Conservation (phyloP, 1,284 basidiomycete species). For the Moesziomyces globuligerus region DNA sequence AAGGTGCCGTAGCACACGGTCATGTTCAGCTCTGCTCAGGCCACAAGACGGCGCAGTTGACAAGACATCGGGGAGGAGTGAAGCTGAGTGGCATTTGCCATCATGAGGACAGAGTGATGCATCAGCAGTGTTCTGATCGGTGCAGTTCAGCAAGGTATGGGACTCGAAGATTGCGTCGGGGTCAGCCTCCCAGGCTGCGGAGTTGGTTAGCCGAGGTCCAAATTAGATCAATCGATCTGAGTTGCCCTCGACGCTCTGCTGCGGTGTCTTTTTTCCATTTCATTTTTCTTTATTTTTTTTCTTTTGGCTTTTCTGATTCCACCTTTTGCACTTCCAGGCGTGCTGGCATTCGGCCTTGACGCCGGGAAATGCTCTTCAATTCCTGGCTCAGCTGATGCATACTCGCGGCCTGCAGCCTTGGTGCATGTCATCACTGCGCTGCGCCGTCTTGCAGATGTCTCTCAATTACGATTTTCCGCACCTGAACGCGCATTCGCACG, state of each 20-base stretch:
- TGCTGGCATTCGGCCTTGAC: background rate
- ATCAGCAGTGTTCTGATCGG: background rate
- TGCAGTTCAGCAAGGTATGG: too few species aligned
- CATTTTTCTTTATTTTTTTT: background rate
- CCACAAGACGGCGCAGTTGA: too few species aligned
- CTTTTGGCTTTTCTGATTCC: too few species aligned
- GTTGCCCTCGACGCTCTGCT: background rate
- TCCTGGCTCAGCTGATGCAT: too few species aligned
- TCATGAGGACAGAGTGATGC: background rate
- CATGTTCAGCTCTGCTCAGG: too few species aligned
- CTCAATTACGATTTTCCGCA: background rate
- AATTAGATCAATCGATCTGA: conserved; percentile 16
- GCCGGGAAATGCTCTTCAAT: background rate
- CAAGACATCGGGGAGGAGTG: too few species aligned
- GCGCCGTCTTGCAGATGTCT: background rate
- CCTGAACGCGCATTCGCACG: too few species aligned
- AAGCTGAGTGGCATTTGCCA: background rate
- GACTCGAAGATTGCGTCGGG: conserved; percentile 10
- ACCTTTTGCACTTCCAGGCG: background rate
- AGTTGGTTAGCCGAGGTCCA: conserved; percentile 34
- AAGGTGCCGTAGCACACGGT: too few species aligned
- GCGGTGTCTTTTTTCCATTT: background rate
- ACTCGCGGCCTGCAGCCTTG: too few species aligned
- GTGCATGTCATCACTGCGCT: background rate
- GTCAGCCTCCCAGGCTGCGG: conserved; percentile 28